Evolutionary conservation across 805 yeast species (phyloP).

Genomic region (Pichia manshurica): DNA sequence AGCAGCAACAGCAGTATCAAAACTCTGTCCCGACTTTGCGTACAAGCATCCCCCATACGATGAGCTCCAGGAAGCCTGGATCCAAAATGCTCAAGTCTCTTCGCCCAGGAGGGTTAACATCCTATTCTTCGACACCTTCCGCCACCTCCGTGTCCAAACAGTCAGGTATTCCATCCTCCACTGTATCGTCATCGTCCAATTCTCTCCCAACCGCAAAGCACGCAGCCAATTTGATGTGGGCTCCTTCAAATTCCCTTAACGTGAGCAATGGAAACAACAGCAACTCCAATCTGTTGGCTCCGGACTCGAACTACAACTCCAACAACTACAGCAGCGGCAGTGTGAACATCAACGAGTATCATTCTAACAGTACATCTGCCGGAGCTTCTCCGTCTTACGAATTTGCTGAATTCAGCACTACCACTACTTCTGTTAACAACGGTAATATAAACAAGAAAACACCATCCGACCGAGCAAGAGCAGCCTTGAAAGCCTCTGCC

Average conservation of each 20-base stretch:
- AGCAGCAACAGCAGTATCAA: constrained; percentile 24
- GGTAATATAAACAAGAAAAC: constrained; percentile 11
- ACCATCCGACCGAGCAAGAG: constrained; percentile 28
- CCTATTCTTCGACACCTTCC: constrained; percentile 3
- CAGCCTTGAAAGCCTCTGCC: constrained; percentile 30
- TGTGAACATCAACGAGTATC: neutral
- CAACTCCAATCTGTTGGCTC: neutral
- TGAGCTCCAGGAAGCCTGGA: constrained; percentile 6
- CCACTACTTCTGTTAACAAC: neutral
- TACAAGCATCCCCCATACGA: constrained; percentile 9
- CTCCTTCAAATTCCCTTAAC: constrained; percentile 30
- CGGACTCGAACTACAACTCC: neutral
- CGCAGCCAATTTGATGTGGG: constrained; percentile 35
- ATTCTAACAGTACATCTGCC: neutral
- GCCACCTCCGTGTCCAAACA: neutral
- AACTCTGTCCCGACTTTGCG: constrained; percentile 13
- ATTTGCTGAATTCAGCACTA: constrained; percentile 5
- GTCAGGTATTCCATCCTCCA: no score
- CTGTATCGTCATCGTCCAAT: neutral
- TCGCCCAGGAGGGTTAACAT: constrained; percentile 8
- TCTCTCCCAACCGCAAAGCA: constrained; percentile 26
- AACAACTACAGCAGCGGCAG: neutral
- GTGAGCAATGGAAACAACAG: neutral
- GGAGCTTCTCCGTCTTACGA: neutral
- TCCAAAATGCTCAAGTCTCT: constrained; percentile 9